phyloP scores from a whole-genome alignment of 305 asterid genomes.

The Fraxinus velutina region DNA sequence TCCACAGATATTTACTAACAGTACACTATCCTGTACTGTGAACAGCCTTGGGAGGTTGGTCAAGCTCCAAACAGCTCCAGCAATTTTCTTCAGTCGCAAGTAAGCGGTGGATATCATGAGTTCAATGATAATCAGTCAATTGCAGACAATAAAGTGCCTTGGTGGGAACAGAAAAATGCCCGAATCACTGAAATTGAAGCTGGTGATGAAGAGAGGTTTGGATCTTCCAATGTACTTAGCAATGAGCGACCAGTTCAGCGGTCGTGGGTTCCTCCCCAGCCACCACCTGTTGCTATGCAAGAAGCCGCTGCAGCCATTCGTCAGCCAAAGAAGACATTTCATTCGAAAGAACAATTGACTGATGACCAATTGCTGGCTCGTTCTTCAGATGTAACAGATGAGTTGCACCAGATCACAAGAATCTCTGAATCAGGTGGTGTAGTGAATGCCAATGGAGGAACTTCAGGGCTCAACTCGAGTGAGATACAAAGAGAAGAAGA shows the following conservation, averaged over 20 bases:
- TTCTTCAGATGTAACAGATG: slow-evolving; percentile 51
- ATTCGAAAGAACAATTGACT: slow-evolving; percentile 46
- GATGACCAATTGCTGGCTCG: slow-evolving; percentile 64
- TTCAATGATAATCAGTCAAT: slow-evolving; percentile 40
- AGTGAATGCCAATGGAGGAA: slow-evolving; percentile 38
- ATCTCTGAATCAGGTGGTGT: slow-evolving; percentile 74
- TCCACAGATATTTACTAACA: neutral
- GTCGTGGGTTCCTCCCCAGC: slow-evolving; percentile 95
- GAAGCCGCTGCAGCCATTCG: slow-evolving; percentile 95
- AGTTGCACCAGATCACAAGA: slow-evolving; percentile 63
- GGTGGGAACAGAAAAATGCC: slow-evolving; percentile 62
- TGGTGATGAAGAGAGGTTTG: slow-evolving; percentile 42
- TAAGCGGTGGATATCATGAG: slow-evolving; percentile 30
- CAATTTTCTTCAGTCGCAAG: slow-evolving; percentile 45
- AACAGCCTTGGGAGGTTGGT: slow-evolving; percentile 85
- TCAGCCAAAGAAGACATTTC: slow-evolving; percentile 64
- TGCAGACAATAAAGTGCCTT: slow-evolving; percentile 46
- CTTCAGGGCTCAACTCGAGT: slow-evolving; percentile 30
- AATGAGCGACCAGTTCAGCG: slow-evolving; percentile 49
- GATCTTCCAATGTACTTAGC: slow-evolving; percentile 28
- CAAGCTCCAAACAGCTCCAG: slow-evolving; percentile 44
- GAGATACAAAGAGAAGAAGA: slow-evolving; percentile 49
- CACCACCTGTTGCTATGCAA: slow-evolving; percentile 85
- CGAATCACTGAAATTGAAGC: slow-evolving; percentile 64
- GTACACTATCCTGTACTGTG: slow-evolving; percentile 15